Base-by-base conservation (phyloP, 306 rosid species). In the Oxytropis ochrocephala region DNA sequence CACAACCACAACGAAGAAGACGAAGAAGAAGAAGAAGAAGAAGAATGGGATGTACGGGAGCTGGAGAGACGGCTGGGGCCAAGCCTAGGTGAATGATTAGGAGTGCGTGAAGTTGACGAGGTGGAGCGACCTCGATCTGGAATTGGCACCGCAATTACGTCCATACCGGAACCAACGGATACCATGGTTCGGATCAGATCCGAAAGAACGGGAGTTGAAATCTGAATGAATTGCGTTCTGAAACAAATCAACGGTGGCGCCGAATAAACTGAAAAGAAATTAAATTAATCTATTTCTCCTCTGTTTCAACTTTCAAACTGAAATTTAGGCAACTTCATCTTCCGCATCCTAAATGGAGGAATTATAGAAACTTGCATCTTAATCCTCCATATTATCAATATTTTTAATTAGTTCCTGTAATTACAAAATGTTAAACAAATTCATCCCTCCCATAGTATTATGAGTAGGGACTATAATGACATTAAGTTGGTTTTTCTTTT, bases 31-130 rank as follows among this genome's bases (percentile, higher is more conserved):
- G 41, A 70, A 48, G 77, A 73, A 36, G 84, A 62, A 1, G 72
- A 74, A 38, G 81, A 21, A 27, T 77, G 74, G 46, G 79, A 84
- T 75, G 79, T 77, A 8, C 78, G 86, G 42, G 70, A 65, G 62
- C 66, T 72, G n/a, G 88, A 86, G 78, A 87, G 82, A 11, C 95
- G 87, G 43, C 83, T 89, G 5, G 79, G 86, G n/a, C 84, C 74
- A 16, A 74, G 49, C 61, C 75, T 80, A 43, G 88, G 91, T 33
- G 91, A 84, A 62, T 63, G 86, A 46, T 14, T 64, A 42, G 98
- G 95, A 6, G 84, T 81, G 58, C 88, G 65, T 0, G 91, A 85
- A 27, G 74, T 58, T 39, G 54, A 79, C 13, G 65, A 56, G 73
- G 24, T 78, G 60, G 82, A 73, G 32, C 81, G 85, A 42, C 74